Base-by-base conservation (phyloP, 225 moss, liverwort and hornwort species). In the Lunularia cruciata region DNA sequence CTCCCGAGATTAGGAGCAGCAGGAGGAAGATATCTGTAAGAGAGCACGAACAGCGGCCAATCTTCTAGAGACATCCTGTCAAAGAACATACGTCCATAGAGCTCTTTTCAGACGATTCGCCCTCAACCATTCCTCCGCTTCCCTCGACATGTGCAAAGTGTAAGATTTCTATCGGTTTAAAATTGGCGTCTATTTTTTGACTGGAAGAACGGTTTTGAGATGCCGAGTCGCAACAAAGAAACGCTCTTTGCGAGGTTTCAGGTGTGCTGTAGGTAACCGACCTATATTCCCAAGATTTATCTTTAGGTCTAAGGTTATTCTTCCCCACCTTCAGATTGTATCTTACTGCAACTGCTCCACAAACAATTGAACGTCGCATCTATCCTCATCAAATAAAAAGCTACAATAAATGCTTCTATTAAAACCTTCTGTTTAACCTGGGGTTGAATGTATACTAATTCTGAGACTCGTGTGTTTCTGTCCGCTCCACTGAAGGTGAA, bases 101-200 rank as follows among this genome's bases (percentile, higher is more conserved):
- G 53, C 53, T 53, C 53, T 18, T 23, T 53, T 53, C 27, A 53
- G 53, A 26, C 6, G 53, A 53, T 23, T 18, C 53, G 53, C 26
- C 27, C 53, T 53, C 53, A 8, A 53, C 53, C 53, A 53, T 53
- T 53, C 4, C 53, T 53, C 53, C 25, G 7, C 23, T 53, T 53
- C 53, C 53, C 10, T 53, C 23, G 53, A 25, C 53, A 53, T 53
- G 53, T 53, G 53, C 53, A 20, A 3, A 11, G 23, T 53, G 53
- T 53, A 53, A 53, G 53, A 53, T 23, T 1, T 53, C 53, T 53
- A 26, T 53, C 53, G 22, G 53, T 19, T 53, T 53, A 53, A 53
- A 25, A 53, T 23, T 12, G 27, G 53, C 2, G 19, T 53, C 8
- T 26, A 0, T 7, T 9, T 22, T 25, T 22, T 53, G 23, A 53